These are phyloP conservation scores for Scutellaria barbata DNA, from an alignment of 257 asterid species.

Conservation along the genomic window DNA sequence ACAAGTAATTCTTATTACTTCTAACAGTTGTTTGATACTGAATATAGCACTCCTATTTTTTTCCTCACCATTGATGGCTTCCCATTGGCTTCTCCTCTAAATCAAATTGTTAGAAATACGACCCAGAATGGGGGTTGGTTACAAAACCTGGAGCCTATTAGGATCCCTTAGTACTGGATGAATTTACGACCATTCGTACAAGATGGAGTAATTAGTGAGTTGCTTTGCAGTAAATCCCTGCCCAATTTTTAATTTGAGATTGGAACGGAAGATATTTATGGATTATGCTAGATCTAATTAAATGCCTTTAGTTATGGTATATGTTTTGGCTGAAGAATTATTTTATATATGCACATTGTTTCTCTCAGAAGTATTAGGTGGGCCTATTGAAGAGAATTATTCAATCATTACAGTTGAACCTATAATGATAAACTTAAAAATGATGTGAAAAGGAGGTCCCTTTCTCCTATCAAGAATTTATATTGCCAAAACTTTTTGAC, in stretches of 20 bases:
- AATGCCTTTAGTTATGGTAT: background rate
- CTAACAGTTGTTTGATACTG: background rate
- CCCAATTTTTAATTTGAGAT: background rate
- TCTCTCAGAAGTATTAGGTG: background rate
- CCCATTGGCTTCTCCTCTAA: background rate
- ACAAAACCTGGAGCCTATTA: background rate
- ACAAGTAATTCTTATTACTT: constrained; percentile 55
- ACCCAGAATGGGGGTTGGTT: background rate
- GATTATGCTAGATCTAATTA: constrained; percentile 13
- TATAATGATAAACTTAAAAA: constrained; percentile 22
- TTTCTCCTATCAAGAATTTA: constrained; percentile 29
- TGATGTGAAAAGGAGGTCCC: constrained; percentile 10
- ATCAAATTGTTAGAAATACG: background rate
- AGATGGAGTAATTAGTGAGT: constrained; percentile 1
- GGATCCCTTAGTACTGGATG: background rate
- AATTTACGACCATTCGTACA: background rate
- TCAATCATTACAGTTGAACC: background rate
- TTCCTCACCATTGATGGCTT: constrained; percentile 14
- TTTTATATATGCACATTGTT: constrained; percentile 2
- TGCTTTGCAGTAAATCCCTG: constrained; percentile 1
- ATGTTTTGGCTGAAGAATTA: constrained; percentile 3
- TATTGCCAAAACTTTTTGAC: constrained; percentile 10
- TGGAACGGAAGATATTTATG: background rate
- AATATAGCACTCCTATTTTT: constrained; percentile 10
- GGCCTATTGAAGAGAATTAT: too few relatives aligned